phyloP scores from a whole-genome alignment of 192 early-diverging fungal genomes.

The Jimgerdemannia flammicorona region DNA sequence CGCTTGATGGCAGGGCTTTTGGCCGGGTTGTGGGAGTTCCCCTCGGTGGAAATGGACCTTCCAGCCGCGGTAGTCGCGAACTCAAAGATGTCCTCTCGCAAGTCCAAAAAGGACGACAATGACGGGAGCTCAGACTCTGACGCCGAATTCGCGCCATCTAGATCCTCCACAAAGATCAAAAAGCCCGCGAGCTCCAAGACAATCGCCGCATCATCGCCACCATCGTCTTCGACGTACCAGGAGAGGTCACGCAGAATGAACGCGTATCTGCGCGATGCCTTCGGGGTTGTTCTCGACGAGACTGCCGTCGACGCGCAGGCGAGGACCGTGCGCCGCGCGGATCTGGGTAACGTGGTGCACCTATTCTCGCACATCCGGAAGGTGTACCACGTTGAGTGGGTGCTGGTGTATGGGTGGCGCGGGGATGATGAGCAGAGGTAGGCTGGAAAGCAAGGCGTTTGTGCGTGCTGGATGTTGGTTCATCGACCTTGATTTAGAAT shows the following conservation, averaged over 20 bases:
- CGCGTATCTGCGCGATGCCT: conserved; percentile 6
- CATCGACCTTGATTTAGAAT: too few species aligned
- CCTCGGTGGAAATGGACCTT: conserved; percentile 31
- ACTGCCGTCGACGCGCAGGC: background rate
- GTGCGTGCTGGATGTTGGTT: background rate
- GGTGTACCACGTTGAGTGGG: conserved; percentile 44
- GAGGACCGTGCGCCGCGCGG: conserved; percentile 21
- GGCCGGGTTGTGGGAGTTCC: conserved; percentile 79
- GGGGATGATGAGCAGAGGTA: conserved; percentile 1
- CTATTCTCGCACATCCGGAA: conserved; percentile 69
- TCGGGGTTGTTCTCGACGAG: conserved; percentile 6
- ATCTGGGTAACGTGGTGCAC: conserved; percentile 54
- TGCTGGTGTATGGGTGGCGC: conserved; percentile 14
- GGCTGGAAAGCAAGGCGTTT: background rate
- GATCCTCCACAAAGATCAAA: background rate
- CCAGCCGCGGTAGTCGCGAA: conserved; percentile 13
- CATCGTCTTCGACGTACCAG: conserved; percentile 2
- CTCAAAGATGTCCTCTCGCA: conserved; percentile 6
- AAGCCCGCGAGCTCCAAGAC: conserved; percentile 14
- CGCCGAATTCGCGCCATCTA: background rate
- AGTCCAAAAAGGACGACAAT: background rate
- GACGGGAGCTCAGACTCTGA: conserved; percentile 7
- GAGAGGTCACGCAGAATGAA: conserved; percentile 15
- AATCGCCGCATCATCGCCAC: conserved; percentile 1
- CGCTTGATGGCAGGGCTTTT: conserved; percentile 38